These are phyloP conservation scores for Solanum gracilifrons DNA, from an alignment of 257 asterid species.

Conservation along the genomic window DNA sequence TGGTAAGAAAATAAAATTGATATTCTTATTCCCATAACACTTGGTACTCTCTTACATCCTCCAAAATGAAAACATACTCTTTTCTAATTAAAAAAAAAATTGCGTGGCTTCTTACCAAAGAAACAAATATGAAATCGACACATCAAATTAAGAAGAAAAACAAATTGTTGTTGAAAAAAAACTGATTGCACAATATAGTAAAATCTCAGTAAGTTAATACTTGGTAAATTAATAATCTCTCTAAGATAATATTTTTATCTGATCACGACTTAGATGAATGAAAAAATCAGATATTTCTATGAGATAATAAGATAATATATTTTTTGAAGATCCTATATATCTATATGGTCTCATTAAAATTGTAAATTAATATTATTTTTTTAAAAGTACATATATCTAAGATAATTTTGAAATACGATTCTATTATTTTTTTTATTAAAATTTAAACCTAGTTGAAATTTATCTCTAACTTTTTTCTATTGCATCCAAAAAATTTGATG, in stretches of 20 bases:
- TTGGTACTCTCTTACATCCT: not conserved
- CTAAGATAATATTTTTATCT: no score
- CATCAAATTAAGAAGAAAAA: not conserved
- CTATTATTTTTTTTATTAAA: no score
- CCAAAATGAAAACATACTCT: not conserved
- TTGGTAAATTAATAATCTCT: no score
- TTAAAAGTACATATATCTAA: no score
- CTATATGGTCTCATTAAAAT: not conserved
- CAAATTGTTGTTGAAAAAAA: not conserved
- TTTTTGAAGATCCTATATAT: no score
- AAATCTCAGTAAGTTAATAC: not conserved
- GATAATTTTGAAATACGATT: no score
- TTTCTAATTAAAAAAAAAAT: not conserved
- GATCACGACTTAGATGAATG: not conserved
- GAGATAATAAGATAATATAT: no score
- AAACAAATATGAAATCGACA: not conserved
- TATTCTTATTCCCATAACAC: not conserved
- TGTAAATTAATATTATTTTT: no score
- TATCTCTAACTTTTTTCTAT: not conserved
- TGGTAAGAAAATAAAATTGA: not conserved
- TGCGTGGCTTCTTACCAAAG: not conserved
- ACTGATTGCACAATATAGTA: not conserved
- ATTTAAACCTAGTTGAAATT: no score
- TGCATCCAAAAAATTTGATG: not conserved
- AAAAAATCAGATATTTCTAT: no score